phyloP scores from a whole-genome alignment of 192 early-diverging fungal genomes.

The Cladochytrium replicatum region DNA sequence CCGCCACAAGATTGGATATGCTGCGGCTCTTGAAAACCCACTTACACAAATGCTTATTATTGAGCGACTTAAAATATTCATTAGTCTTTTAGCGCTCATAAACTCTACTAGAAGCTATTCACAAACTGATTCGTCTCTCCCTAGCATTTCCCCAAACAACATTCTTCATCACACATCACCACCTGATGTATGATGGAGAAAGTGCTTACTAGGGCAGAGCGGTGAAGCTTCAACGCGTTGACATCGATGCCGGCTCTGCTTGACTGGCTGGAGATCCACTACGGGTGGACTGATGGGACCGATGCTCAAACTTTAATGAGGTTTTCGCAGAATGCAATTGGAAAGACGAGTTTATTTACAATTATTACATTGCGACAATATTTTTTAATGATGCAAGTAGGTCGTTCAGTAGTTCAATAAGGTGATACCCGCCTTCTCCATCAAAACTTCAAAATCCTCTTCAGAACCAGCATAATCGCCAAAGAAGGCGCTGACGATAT shows the following conservation, averaged over 20 bases:
- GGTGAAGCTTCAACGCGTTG: conserved; percentile 79
- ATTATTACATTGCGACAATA: too few relatives aligned
- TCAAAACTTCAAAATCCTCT: too few relatives aligned
- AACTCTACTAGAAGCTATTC: conserved; percentile 74
- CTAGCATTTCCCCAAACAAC: conserved; percentile 43
- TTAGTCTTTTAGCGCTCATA: conserved; percentile 59
- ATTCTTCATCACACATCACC: conserved; percentile 83
- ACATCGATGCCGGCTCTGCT: conserved; percentile 65
- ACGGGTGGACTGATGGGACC: too few relatives aligned
- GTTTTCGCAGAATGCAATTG: too few relatives aligned
- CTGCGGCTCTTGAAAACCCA: conserved; percentile 84
- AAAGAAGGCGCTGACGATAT: too few relatives aligned
- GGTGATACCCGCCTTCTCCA: too few relatives aligned
- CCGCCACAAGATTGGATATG: conserved; percentile 81
- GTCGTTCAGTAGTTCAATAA: too few relatives aligned
- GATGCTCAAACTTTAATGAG: too few relatives aligned
- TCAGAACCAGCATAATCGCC: too few relatives aligned
- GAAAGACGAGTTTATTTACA: too few relatives aligned
- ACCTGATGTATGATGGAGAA: conserved; percentile 94
- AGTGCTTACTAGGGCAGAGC: conserved; percentile 60
- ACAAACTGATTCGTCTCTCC: conserved; percentile 27
- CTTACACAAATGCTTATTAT: background rate
- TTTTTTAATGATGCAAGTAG: too few relatives aligned
- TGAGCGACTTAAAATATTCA: background rate
- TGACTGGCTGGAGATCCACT: conserved; percentile 70